Conservation (phyloP, 495 filamentous ascomycete genomes). For the Xylaria curta region DNA sequence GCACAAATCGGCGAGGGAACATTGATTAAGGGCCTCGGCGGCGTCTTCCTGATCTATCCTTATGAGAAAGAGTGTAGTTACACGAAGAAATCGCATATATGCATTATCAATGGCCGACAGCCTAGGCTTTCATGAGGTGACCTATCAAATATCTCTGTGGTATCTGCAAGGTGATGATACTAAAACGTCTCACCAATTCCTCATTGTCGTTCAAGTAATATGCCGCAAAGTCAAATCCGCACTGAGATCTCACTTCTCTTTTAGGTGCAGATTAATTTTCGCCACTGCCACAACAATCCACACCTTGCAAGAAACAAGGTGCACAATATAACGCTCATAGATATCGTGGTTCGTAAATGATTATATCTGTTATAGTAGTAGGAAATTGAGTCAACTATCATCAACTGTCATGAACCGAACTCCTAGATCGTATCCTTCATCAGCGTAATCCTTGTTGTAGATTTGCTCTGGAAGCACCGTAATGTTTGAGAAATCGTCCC, state of each 20-base stretch:
- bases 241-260: too few species aligned
- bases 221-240: neutral
- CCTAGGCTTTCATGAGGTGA: neutral
- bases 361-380: neutral
- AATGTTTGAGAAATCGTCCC: slow-evolving; percentile 58
- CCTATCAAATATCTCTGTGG: neutral
- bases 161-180: neutral
- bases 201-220: neutral
- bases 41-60: neutral
- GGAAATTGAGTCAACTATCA: neutral
- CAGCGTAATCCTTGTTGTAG: slow-evolving; percentile 5
- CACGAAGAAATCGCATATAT: neutral
- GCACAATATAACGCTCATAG: too few species aligned
- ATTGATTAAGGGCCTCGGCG: neutral
- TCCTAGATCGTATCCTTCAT: neutral
- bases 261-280: too few species aligned
- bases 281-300: too few species aligned
- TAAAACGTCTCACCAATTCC: neutral
- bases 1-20: slow-evolving; percentile 14
- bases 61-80: neutral
- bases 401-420: neutral
- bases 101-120: neutral
- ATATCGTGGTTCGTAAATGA: neutral
- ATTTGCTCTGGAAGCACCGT: slow-evolving; percentile 33
- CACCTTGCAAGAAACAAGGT: too few species aligned